Evolutionary conservation across 129 eudicot species (phyloP), one percentile per base, ranked within the genome.

Genomic region (Chrysanthemum lavandulifolium): DNA sequence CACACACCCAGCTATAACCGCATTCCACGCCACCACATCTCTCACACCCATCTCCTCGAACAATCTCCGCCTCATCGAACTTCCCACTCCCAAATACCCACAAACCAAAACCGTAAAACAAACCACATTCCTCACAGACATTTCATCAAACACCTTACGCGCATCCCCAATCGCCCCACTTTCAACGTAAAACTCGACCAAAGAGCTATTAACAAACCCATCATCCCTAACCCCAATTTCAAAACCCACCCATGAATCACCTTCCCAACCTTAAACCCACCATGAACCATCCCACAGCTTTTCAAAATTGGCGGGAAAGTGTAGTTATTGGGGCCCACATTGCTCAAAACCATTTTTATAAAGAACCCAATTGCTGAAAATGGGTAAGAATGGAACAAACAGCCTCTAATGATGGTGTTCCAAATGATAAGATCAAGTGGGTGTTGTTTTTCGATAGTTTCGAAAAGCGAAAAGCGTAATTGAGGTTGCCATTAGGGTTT

Each of bases 1-100:
- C 6, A 80, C 83, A 71, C 84, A 81, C 50, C 89, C 96, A 0
- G 82, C 61, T 51, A 92, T 83, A 14, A 89, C 55, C 6, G 89
- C 71, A 67, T 89, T 92, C 96, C 97, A 89, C 4, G 94, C 86
- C 49, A 92, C 94, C 9, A 10, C 54, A 78, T 89, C 91, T 68
- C 82, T 89, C 36, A 56, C 81, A 55, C 76, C 82, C 96, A 92
- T 89, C 25, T 69, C 77, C 63, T 72, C 73, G 45, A 92, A 86
- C 67, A 86, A 71, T 76, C 76, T 76, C 65, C 0, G 91, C 96
- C 16, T 61, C 80, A 54, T 69, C 71, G 51, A 89, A 57, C 33
- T 71, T 59, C 27, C 82, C 25, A 81, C 76, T 61, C 78, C 89
- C 3, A 84, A 72, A 47, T 83, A 92, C 50, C 88, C 89, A 1